Evolutionary conservation across 345 rosid species (phyloP), one percentile per base, ranked within the genome.

Genomic region (Moricandia arvensis): DNA sequence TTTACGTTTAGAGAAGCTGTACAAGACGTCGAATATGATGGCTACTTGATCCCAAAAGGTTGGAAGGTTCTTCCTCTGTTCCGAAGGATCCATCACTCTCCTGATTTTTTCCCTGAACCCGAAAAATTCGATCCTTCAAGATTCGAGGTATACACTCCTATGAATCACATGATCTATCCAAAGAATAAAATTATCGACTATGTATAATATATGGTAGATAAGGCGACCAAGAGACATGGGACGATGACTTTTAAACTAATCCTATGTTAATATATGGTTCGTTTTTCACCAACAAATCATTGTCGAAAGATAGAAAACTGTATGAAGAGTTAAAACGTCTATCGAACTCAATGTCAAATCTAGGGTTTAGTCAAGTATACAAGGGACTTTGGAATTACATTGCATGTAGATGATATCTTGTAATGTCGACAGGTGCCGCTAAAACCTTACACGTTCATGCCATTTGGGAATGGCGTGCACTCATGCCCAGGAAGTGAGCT

Each of bases 31-130:
- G 95, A 94, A 58, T 85, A 69, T 68, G 83, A 89, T 75, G 98
- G 96, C 2, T 94, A 74, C 71, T 72, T 80, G n/a, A 94, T 94
- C 82, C 98, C 98, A 11, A 89, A 80, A 80, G 96, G 98, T 33
- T 94, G 98, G 98, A 94, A 94, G 77, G 93, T 94, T 71, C 91
- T 94, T 60, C 98, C 97, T 60, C 96, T 94, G 76, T 94, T 94
- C 75, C 83, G 98, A 72, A 84, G 71, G 80, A 89, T 94, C 63
- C 98, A 94, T 80, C 97, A 94, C 70, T 84, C 80, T 45, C 77
- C 91, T 1, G 87, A 91, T 57, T 81, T 82, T 72, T 93, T 87
- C 74, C 96, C 97, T 49, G 84, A 85, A n/a, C 98, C 97, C 2
- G 85, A 88, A 10, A 91, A 83, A 69, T 93, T 93, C 45, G 96